A percentile compares a stretch with the other conserved stretches of the same genome.
Conservation (phyloP, 208 protist species). For the Trypanosoma caninum region DNA sequence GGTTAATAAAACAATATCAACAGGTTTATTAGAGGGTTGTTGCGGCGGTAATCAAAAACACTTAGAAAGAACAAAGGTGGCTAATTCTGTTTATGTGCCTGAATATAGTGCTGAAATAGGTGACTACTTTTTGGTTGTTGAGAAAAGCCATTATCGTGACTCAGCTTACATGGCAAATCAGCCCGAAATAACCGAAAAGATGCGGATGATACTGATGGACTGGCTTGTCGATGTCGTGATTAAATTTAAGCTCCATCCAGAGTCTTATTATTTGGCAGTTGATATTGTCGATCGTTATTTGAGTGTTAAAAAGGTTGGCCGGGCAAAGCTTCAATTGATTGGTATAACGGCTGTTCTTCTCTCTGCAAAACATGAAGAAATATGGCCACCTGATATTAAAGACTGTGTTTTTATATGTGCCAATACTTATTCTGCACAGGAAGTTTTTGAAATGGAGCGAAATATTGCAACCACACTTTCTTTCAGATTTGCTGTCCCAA, state of each 20-base stretch:
- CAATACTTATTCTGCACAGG: slow-evolving; percentile 77
- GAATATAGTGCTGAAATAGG: slow-evolving; percentile 75
- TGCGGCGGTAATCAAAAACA: neutral
- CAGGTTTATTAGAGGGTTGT: slow-evolving; percentile 1
- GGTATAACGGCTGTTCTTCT: slow-evolving; percentile 87
- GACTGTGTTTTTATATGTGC: slow-evolving; percentile 92
- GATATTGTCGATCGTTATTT: slow-evolving; percentile 96
- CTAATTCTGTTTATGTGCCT: slow-evolving; percentile 22
- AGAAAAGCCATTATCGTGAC: slow-evolving; percentile 42
- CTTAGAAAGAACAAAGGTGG: neutral
- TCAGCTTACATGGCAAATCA: slow-evolving; percentile 65
- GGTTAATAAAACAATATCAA: neutral
- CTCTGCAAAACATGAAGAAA: slow-evolving; percentile 90
- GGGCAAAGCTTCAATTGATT: slow-evolving; percentile 82
- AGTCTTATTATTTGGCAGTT: slow-evolving; percentile 96
- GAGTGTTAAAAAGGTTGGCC: slow-evolving; percentile 37
- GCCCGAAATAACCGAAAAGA: slow-evolving; percentile 91
- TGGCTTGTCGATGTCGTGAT: slow-evolving; percentile 96
- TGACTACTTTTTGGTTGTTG: slow-evolving; percentile 66
- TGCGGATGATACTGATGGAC: slow-evolving; percentile 96
- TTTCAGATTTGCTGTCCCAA: slow-evolving; percentile 80
- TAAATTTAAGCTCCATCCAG: slow-evolving; percentile 93
- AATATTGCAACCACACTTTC: slow-evolving; percentile 55
- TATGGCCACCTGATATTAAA: slow-evolving; percentile 86
- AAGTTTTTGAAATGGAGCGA: slow-evolving; percentile 81